Evolutionary conservation across 2,329 filamentous ascomycete genomes (phyloP).

Genomic region (Corinectria fuckeliana): DNA sequence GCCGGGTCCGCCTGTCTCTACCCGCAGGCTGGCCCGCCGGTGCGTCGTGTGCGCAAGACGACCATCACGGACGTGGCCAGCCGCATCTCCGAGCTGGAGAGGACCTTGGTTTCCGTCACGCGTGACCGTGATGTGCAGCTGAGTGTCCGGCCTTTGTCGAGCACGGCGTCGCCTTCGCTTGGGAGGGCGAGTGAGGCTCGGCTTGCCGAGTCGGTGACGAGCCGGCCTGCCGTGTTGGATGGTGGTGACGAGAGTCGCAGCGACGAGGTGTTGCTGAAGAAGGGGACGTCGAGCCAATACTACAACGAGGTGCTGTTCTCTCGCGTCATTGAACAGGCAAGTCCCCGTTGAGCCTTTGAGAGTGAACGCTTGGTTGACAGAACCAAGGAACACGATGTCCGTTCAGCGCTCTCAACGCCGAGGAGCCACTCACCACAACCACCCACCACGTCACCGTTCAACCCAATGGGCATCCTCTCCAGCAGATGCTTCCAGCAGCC

Average conservation of each 20-base stretch:
- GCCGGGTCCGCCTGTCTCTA: constrained; percentile 41
- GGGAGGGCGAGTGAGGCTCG: too few species aligned
- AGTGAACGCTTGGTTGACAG: not conserved
- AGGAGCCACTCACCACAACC: constrained; percentile 10
- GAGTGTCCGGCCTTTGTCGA: not conserved
- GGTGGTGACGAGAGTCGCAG: not conserved
- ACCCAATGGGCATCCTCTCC: constrained; percentile 44
- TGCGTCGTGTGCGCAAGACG: constrained; percentile 38
- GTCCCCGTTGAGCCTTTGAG: not conserved
- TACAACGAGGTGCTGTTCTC: constrained; percentile 48
- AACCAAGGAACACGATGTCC: constrained; percentile 34
- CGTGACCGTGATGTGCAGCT: constrained; percentile 9
- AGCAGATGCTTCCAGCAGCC: constrained; percentile 23
- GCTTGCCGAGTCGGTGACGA: too few species aligned
- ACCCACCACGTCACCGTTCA: constrained; percentile 35
- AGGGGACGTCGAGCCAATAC: constrained; percentile 44
- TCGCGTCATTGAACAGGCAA: constrained; percentile 44
- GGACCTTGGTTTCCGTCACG: constrained; percentile 32
- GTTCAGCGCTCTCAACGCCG: constrained; percentile 31
- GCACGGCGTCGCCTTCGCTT: not conserved
- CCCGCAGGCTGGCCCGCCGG: constrained; percentile 34
- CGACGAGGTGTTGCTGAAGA: constrained; percentile 41
- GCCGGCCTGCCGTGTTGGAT: not conserved
- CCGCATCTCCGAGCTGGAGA: constrained; percentile 45
- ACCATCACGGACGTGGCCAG: constrained; percentile 44